phyloP scores from a whole-genome alignment of 495 filamentous ascomycete genomes.

The Xylaria palmicola region DNA sequence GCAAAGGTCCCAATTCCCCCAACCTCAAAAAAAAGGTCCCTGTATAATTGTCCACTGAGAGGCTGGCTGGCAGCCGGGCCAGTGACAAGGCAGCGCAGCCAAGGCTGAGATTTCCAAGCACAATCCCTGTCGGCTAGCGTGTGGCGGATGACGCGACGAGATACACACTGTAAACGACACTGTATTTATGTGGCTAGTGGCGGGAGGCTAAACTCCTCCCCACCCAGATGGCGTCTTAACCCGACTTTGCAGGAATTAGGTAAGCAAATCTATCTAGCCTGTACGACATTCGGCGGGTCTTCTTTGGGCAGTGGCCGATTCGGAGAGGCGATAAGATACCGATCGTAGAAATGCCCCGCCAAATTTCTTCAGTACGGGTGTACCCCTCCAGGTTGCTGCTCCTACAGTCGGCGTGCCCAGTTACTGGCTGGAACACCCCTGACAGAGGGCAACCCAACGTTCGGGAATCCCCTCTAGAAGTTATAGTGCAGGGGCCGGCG shows the following conservation, averaged over 20 bases:
- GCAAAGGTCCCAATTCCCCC: slow-evolving; percentile 15
- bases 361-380: background rate
- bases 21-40: slow-evolving; percentile 18
- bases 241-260: no score
- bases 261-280: no score
- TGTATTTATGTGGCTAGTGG: slow-evolving; percentile 4
- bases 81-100: slow-evolving; percentile 5
- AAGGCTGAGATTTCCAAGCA: background rate
- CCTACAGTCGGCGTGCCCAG: background rate
- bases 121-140: background rate
- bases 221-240: background rate
- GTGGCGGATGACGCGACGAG: background rate
- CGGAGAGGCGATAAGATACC: slow-evolving; percentile 13
- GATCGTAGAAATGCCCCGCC: slow-evolving; percentile 2
- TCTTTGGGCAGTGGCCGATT: slow-evolving; percentile 21
- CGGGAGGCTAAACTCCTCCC: slow-evolving; percentile 21
- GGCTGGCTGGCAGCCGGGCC: slow-evolving; percentile 1
- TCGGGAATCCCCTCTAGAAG: background rate
- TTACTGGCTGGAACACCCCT: background rate
- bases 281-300: slow-evolving; percentile 16
- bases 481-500: background rate
- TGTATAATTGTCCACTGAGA: no score
- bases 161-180: background rate
- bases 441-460: slow-evolving; percentile 3
- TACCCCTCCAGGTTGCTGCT: slow-evolving; percentile 2